Evolutionary conservation across 345 rosid species (phyloP), one percentile per base, ranked within the genome.

Genomic region (Clarkia xantiana): DNA sequence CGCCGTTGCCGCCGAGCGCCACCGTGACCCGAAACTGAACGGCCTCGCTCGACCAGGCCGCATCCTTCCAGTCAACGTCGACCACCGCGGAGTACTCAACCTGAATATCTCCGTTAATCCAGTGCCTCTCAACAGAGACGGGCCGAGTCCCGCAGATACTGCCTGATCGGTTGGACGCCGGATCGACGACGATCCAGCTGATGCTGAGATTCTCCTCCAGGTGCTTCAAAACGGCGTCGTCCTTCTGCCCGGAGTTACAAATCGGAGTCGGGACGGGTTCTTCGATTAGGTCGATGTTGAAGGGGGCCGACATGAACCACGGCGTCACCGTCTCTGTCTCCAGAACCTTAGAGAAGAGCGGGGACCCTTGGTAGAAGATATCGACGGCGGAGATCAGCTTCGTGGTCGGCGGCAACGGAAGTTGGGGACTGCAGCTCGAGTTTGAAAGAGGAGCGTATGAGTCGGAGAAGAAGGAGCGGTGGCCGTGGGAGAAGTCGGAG

Each of bases 401-500:
- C 13, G 45, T 3, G 12, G 49, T 14, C 22, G 45, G 34, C 40
- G 14, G 45, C 14, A 12, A 19, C 44, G 50, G 38, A 10, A 38
- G 18, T 8, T 18, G 0, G n/a, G 43, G 22, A 16, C 2, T 20
- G 44, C 16, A 2, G 0, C 18, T 4, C 40, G 15, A 3, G 41
- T 44, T 0, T 47, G 38, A 13, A 49, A 71, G 52, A 44, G 48
- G 59, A 42, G 76, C 59, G 61, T 69, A 82, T 4, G 78, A 74
- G 49, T 74, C 64, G 42, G 94, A 74, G 82, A 77, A 88, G 65
- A 88, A 84, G 4, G 79, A 78, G 59, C 82, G 84, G 42, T 75
- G 69, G 29, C 76, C 91, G 40, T 50, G 12, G 18, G 71, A 66
- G 68, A 78, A 67, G 6, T 66, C 1, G 51, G 77, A 65, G 59